Conservation (phyloP, 371 early-diverging fungal genomes). For the Paramicrosporidium saccamoebae region DNA sequence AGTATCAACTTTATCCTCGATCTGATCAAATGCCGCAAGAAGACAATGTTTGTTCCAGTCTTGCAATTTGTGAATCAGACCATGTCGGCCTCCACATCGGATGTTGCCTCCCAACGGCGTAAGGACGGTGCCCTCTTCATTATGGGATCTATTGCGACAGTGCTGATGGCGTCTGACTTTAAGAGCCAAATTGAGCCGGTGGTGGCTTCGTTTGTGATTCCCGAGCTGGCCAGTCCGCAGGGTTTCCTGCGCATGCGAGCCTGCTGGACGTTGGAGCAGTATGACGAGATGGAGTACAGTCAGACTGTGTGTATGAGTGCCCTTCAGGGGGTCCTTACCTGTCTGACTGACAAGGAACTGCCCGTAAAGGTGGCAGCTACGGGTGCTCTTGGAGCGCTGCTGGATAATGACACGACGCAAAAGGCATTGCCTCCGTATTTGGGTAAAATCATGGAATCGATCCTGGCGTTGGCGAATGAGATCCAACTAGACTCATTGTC, state of each 20-base stretch:
- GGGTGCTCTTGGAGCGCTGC: constrained; percentile 31
- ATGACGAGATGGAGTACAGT: constrained; percentile 8
- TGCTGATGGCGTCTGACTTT: constrained; percentile 16
- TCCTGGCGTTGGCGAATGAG: constrained; percentile 44
- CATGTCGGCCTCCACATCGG: constrained; percentile 15
- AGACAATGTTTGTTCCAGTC: constrained; percentile 32
- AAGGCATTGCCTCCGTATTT: constrained; percentile 31
- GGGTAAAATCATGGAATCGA: constrained; percentile 39
- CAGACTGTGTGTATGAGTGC: constrained; percentile 10
- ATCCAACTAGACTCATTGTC: constrained; percentile 61
- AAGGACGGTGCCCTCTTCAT: constrained; percentile 65
- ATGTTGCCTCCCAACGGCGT: constrained; percentile 18
- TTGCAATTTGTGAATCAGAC: constrained; percentile 29
- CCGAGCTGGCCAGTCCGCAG: constrained; percentile 39
- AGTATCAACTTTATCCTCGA: constrained; percentile 26
- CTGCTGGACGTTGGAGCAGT: constrained; percentile 5
- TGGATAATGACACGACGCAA: constrained; percentile 25
- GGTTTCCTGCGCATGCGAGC: constrained; percentile 42
- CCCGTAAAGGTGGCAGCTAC: constrained; percentile 55
- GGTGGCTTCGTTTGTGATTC: constrained; percentile 44
- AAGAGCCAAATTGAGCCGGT: constrained; percentile 18
- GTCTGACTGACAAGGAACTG: constrained; percentile 31
- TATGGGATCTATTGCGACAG: constrained; percentile 23
- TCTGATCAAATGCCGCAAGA: constrained; percentile 31
- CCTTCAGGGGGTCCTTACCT: constrained; percentile 19